Evolutionary conservation across 1,284 basidiomycete species (phyloP), one percentile per base, ranked within the genome.

Genomic region (Papiliotrema fonsecae): DNA sequence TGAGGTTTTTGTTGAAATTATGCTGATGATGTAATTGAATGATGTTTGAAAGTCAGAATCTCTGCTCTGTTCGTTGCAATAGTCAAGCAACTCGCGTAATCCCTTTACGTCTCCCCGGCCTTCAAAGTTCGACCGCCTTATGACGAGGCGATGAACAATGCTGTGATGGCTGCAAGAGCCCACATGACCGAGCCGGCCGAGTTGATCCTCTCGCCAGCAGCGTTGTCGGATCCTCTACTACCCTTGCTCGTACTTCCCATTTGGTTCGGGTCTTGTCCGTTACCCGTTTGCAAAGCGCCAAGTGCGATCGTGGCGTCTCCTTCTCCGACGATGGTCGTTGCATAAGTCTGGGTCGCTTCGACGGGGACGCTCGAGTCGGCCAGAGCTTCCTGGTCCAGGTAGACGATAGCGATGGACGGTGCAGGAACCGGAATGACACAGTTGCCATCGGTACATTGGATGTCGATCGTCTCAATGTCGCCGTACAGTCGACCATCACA

Each of bases 351-450:
- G 1, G 77, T 74, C 6, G 70, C 62, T 6, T 58, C 49, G 2
- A 44, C 50, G 0, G 72, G 69, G 0, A 74, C 67, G 4, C 68
- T 66, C 0, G 75, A 70, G 36, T 77, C 75, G 1, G 62, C 57
- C 49, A 78, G 57, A 2, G 79, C 76, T 6, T 67, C 65, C 31
- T 77, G 69, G n/a, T 72, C 76, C 42, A 88, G 73, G 77, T 85
- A 88, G 21, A 88, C 84, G 44, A 88, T 75, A 4, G 84, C 86
- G 47, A 82, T 80, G 11, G 79, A 79, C 0, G 87, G 86, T 1
- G 85, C 85, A n/a, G 80, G 79, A 21, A 88, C 82, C 2, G 73
- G 75, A 47, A 88, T 74, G 6, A 67, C 55, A 69, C 87, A 88
- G 1, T 74, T 70, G 47, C 80, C 79, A 49, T 75, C 69, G 5